Percentiles rank a stretch among this genome's conserved stretches.
Conservation (phyloP, 2,329 filamentous ascomycete species). For the Gremmenia infestans region DNA sequence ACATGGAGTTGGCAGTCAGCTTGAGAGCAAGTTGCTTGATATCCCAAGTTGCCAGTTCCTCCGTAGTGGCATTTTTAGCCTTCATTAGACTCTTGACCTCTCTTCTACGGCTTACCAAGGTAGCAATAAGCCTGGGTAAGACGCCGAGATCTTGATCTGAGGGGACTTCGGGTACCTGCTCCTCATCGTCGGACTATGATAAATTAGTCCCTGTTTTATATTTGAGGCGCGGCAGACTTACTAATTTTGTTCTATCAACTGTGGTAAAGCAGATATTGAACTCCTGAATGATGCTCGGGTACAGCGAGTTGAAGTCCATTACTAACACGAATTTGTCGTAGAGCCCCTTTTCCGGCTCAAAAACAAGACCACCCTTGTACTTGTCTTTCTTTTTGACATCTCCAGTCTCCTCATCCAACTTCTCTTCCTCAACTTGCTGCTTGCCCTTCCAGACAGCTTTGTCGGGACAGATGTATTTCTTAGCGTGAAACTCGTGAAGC, state of each 20-base stretch:
- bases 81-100: constrained; percentile 98
- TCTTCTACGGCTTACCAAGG: constrained; percentile 79
- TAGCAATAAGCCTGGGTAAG: constrained; percentile 84
- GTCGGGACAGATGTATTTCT: constrained; percentile 97
- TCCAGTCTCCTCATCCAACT: constrained; percentile 61
- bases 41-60: constrained; percentile 91
- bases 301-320: constrained; percentile 99
- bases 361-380: constrained; percentile 96
- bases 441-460: constrained; percentile 80
- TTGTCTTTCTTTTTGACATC: constrained; percentile 98
- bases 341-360: constrained; percentile 93
- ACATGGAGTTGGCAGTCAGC: constrained; percentile 99
- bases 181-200: constrained; percentile 67
- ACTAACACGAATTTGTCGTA: constrained; percentile 98
- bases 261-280: constrained; percentile 99
- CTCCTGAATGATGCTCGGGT: constrained; percentile 99
- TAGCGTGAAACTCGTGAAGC: constrained; percentile 91
- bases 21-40: constrained; percentile 97
- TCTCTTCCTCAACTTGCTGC: constrained; percentile 66
- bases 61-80: constrained; percentile 75
- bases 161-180: constrained; percentile 84
- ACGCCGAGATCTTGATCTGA: constrained; percentile 74
- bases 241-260: constrained; percentile 70
- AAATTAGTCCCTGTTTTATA: constrained; percentile 11
- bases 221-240: constrained; percentile 39